phyloP scores from a whole-genome alignment of 805 yeast genomes.

The Teunomyces stri region DNA sequence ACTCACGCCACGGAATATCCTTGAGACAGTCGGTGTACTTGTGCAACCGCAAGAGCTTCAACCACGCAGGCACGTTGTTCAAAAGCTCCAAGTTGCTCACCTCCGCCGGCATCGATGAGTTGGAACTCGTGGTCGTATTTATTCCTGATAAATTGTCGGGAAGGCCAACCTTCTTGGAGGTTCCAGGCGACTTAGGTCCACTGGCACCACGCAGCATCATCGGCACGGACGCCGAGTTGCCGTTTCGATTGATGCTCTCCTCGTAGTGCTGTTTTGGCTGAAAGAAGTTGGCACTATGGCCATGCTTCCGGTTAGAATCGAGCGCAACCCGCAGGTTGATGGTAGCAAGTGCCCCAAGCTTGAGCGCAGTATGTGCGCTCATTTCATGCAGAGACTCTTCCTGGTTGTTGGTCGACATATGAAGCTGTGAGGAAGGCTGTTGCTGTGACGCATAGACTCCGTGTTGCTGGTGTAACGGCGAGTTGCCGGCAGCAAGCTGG shows the following conservation, averaged over 20 bases:
- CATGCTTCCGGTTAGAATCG: conserved; percentile 37
- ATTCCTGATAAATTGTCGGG: conserved; percentile 13
- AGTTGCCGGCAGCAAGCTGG: conserved; percentile 29
- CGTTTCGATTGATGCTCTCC: conserved; percentile 35
- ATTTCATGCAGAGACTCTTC: conserved; percentile 24
- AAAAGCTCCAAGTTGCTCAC: conserved; percentile 48
- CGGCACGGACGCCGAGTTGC: conserved; percentile 39
- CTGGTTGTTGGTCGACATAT: conserved; percentile 6
- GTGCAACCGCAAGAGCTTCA: conserved; percentile 84
- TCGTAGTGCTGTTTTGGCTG: conserved; percentile 17
- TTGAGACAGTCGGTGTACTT: conserved; percentile 86
- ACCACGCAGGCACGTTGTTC: conserved; percentile 86
- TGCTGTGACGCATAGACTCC: conserved; percentile 7
- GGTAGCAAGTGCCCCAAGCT: conserved; percentile 65
- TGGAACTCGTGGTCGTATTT: conserved; percentile 8
- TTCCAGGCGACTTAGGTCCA: neutral
- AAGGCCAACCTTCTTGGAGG: neutral
- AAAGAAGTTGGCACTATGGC: conserved; percentile 3
- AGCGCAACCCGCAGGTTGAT: conserved; percentile 55
- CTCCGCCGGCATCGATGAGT: conserved; percentile 41
- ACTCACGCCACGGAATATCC: conserved; percentile 72
- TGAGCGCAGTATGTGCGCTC: conserved; percentile 45
- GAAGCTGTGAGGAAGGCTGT: conserved; percentile 13
- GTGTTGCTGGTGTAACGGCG: conserved; percentile 10
- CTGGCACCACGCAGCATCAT: conserved; percentile 14